Base-by-base conservation (phyloP, 495 filamentous ascomycete genomes). In the Tetracladium setigerum region DNA sequence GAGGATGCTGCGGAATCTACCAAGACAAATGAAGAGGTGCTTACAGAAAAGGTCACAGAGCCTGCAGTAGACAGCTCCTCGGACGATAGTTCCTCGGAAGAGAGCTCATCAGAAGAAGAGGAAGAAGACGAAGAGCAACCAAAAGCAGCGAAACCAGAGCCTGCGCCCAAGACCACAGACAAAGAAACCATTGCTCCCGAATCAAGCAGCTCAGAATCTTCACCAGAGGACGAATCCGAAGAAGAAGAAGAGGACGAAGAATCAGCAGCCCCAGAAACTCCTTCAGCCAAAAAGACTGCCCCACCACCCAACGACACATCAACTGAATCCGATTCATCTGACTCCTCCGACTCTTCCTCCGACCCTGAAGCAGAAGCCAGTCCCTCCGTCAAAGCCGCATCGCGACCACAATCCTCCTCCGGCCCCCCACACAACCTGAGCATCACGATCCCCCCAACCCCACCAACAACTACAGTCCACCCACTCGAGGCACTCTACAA, bases 401-500 rank as follows among this genome's bases (percentile, higher is more conserved):
- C 59, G 14, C 30, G 36, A 27, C 61, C 34, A 22, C 49, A 54
- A 44, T 52, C 66, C 46, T 70, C 72, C 2, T 65, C 71, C 4
- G 57, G 67, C 8, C 71, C 71, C 12, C 37, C 55, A 12, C 64
- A 56, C 14, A 72, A 59, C 42, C 61, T 79, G 10, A 69, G 63
- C 8, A 75, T 79, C 61, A 70, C 66, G 46, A 79, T 79, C 9
- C 71, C 69, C 13, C 30, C 55, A 36, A 46, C 51, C 6, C 51
- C 55, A 1, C 41, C 47, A 19, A 14, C 32, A 27, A 12, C 45
- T 1, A 35, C 39, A 45, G 45, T 56, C 19, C 57, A 59, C 30
- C 57, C 57, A 5, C 42, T 57, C 1, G 54, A 60, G 47, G 54
- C 54, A 5, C 30, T 57, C 6, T 60, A 54, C 55, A 81, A 84